Evolutionary conservation across 805 yeast genomes (phyloP).

Genomic region (Ogataea methylovora): DNA sequence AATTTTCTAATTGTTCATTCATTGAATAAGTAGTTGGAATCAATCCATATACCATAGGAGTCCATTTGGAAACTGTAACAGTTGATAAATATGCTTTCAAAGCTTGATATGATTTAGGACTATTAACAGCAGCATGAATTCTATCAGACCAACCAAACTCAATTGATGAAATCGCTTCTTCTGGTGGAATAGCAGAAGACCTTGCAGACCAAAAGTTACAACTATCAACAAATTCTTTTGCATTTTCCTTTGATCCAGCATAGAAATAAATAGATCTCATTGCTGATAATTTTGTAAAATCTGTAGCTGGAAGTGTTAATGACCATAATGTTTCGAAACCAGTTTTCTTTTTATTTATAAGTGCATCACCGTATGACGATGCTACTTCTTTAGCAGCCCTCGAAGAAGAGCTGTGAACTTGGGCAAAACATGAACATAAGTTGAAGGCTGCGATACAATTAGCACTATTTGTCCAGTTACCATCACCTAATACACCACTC

Average conservation of each 20-base stretch:
- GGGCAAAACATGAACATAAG: conserved; percentile 46
- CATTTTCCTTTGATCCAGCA: conserved; percentile 60
- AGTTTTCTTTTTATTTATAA: conserved; percentile 17
- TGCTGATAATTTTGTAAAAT: conserved; percentile 16
- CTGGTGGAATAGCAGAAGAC: conserved; percentile 72
- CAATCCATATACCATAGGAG: conserved; percentile 21
- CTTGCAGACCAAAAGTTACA: conserved; percentile 91
- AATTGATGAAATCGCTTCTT: conserved; percentile 63
- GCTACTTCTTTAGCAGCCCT: conserved; percentile 10
- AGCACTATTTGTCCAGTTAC: conserved; percentile 64
- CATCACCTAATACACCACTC: conserved; percentile 31
- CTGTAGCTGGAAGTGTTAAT: conserved; percentile 43
- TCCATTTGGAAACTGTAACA: conserved; percentile 34
- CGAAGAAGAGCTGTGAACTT: conserved; percentile 29
- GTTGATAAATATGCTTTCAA: conserved; percentile 21
- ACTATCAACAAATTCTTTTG: conserved; percentile 62
- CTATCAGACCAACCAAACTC: conserved; percentile 76
- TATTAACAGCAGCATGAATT: conserved; percentile 3
- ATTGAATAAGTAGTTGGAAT: conserved; percentile 21
- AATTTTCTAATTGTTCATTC: conserved; percentile 30
- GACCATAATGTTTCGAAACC: conserved; percentile 41
- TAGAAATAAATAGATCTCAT: conserved; percentile 46
- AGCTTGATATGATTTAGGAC: conserved; percentile 4
- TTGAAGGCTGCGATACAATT: conserved; percentile 45
- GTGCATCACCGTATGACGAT: conserved; percentile 14